A percentile compares a stretch with the other conserved stretches of the same genome.
Conservation (phyloP, 1,284 basidiomycete genomes). For the Mycena sp. region DNA sequence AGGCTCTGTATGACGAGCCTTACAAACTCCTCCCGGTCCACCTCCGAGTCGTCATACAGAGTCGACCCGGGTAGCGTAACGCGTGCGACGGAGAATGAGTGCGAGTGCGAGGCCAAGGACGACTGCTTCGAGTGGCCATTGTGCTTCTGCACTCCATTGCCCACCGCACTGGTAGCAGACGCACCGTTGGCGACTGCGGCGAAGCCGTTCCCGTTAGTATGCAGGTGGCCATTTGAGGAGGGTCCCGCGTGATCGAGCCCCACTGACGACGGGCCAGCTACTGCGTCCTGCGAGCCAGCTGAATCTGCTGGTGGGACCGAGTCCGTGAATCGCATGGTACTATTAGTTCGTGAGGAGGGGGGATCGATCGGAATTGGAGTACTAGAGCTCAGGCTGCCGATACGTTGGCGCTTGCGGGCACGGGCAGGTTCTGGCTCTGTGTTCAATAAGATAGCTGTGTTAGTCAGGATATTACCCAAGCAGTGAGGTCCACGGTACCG, state of each 20-base stretch:
- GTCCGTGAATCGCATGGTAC: conserved; percentile 67
- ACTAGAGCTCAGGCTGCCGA: conserved; percentile 48
- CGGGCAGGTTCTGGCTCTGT: conserved; percentile 62
- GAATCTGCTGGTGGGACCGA: conserved; percentile 61
- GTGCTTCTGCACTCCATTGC: conserved; percentile 56
- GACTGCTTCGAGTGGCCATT: conserved; percentile 31
- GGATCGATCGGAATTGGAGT: conserved; percentile 39
- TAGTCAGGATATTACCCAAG: conserved; percentile 35
- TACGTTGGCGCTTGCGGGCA: conserved; percentile 76
- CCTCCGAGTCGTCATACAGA: conserved; percentile 77
- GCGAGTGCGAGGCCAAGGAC: no score
- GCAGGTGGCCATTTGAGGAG: conserved; percentile 60
- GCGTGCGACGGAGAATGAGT: conserved; percentile 51
- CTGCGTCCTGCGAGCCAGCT: conserved; percentile 58
- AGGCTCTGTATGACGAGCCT: conserved; percentile 91
- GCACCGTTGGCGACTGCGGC: conserved; percentile 46
- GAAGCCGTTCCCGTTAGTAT: conserved; percentile 45
- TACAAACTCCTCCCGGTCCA: conserved; percentile 93
- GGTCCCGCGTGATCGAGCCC: conserved; percentile 54
- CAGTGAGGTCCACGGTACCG: conserved; percentile 39
- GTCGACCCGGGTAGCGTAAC: conserved; percentile 75
- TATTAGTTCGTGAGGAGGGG: conserved; percentile 41
- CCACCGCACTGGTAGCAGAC: conserved; percentile 42
- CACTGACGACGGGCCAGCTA: conserved; percentile 64
- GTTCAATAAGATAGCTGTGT: conserved; percentile 33